phyloP scores from a whole-genome alignment of 768 basidiomycete species.

The Chalciporus piperatus region DNA sequence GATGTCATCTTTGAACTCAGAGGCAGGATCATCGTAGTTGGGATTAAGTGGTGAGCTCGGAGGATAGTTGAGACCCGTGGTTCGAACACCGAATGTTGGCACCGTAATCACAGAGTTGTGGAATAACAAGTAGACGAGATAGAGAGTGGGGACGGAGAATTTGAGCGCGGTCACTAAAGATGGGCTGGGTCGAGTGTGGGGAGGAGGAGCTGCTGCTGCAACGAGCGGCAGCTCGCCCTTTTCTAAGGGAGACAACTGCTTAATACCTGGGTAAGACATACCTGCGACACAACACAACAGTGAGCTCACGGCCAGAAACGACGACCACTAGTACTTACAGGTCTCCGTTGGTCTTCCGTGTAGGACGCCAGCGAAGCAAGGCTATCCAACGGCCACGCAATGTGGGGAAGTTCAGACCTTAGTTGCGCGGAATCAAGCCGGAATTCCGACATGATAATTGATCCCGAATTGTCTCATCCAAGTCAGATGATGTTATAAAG shows the following conservation, averaged over 20 bases:
- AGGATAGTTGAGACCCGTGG: background rate
- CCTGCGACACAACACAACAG: background rate
- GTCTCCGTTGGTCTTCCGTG: background rate
- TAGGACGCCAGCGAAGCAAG: background rate
- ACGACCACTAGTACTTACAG: background rate
- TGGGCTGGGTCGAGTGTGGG: background rate
- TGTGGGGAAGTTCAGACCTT: too few species aligned
- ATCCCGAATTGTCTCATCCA: too few species aligned
- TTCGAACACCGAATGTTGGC: background rate
- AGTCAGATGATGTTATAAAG: too few species aligned
- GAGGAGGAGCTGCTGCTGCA: background rate
- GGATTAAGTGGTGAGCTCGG: conserved; percentile 4
- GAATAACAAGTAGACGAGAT: conserved; percentile 18
- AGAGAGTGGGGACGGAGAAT: conserved; percentile 17
- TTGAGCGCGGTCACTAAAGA: conserved; percentile 16
- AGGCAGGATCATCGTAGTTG: conserved; percentile 34
- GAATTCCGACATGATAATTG: too few species aligned
- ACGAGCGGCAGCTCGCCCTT: conserved; percentile 21
- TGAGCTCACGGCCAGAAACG: background rate
- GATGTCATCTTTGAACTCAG: conserved; percentile 49
- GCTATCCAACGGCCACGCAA: too few species aligned
- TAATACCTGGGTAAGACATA: conserved; percentile 10
- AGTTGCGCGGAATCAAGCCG: too few species aligned
- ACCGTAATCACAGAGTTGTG: conserved; percentile 1
- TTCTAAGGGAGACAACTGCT: conserved; percentile 10